Base-by-base conservation (phyloP, 139 green algal genomes). In the Pseudopediastrum boryanum region DNA sequence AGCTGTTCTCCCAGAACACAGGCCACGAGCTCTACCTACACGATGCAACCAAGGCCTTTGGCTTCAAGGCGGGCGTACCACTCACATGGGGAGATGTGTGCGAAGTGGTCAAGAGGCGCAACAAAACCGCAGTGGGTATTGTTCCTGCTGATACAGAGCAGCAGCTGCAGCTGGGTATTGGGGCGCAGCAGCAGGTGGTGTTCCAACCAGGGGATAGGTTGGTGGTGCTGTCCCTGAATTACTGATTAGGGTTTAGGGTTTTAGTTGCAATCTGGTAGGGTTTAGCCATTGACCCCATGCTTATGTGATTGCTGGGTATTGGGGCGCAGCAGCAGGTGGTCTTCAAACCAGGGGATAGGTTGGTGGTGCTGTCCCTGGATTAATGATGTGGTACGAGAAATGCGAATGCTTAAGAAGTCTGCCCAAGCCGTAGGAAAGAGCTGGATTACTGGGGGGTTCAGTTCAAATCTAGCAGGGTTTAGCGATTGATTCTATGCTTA, bases 351-450 rank as follows among this genome's bases (percentile, higher is more conserved):
- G 80, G 74, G 2, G 80, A 85, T 33, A 79, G 79, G 67, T n/a
- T 85, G 59, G 80, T 85, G 52, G 74, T 85, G 29, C 36, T 85
- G 59, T 69, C 80, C 46, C 50, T 62, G 29, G 65, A 78, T n/a
- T 78, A n/a, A n/a, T n/a, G n/a, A n/a, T n/a, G n/a, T n/a, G n/a
- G n/a, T n/a, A n/a, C n/a, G n/a, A n/a, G n/a, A n/a, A n/a, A n/a
- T n/a, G n/a, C n/a, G n/a, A n/a, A n/a, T n/a, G n/a, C n/a, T n/a
- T n/a, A n/a, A n/a, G n/a, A n/a, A n/a, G n/a, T n/a, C n/a, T n/a
- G n/a, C n/a, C n/a, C n/a, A n/a, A n/a, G n/a, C n/a, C n/a, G n/a
- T n/a, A n/a, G n/a, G n/a, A n/a, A n/a, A n/a, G n/a, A n/a, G n/a
- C n/a, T n/a, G n/a, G n/a, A n/a, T n/a, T n/a, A n/a, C n/a, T n/a